Percentiles rank a stretch among this genome's conserved stretches.
Conservation (phyloP, 192 early-diverging fungal species). For the Coemansia brasiliensis region DNA sequence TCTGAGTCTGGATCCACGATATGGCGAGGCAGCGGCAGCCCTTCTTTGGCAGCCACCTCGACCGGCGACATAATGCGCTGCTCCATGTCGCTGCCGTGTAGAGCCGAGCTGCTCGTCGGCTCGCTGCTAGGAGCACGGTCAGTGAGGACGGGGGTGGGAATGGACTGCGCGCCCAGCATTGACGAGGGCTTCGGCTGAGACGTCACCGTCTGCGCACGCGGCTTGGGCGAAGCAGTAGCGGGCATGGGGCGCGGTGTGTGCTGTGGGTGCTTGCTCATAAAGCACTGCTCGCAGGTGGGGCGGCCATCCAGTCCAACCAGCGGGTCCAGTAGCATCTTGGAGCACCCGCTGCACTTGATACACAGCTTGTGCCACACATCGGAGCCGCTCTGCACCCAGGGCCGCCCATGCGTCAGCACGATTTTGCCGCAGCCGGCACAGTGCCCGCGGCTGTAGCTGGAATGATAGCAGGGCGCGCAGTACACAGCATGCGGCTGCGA, state of each 20-base stretch:
- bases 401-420: slow-evolving; percentile 53
- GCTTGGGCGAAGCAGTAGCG: slow-evolving; percentile 1
- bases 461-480: slow-evolving; percentile 54
- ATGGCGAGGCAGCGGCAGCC: slow-evolving; percentile 38
- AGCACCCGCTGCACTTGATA: slow-evolving; percentile 44
- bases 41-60: slow-evolving; percentile 49
- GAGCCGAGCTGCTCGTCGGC: not conserved
- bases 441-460: slow-evolving; percentile 52
- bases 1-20: slow-evolving; percentile 43
- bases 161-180: slow-evolving; percentile 9
- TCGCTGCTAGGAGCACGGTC: slow-evolving; percentile 27
- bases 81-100: not conserved
- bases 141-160: slow-evolving; percentile 41
- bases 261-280: slow-evolving; percentile 11
- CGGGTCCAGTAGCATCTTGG: slow-evolving; percentile 39
- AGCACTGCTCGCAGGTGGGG: slow-evolving; percentile 55
- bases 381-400: slow-evolving; percentile 54
- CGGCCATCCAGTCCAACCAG: slow-evolving; percentile 36
- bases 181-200: not conserved
- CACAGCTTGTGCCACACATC: slow-evolving; percentile 57
- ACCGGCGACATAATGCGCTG: slow-evolving; percentile 52
- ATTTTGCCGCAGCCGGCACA: slow-evolving; percentile 50
- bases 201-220: not conserved
- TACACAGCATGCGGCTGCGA: slow-evolving; percentile 44
- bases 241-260: slow-evolving; percentile 23